phyloP scores from a whole-genome alignment of 805 yeast species.

The Sporopachydermia lactativora region DNA sequence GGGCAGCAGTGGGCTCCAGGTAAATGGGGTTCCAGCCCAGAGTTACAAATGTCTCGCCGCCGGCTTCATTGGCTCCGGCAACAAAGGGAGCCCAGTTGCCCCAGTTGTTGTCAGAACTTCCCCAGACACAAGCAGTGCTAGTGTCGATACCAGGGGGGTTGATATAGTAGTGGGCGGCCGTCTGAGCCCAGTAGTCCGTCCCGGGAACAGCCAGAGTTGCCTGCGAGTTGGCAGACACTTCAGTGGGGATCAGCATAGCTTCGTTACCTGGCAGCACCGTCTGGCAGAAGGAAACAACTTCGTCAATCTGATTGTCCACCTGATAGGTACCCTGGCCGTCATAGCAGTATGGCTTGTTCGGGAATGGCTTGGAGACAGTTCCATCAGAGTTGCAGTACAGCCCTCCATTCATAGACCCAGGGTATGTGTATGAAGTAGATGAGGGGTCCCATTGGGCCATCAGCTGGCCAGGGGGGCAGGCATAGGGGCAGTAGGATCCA shows the following conservation, averaged over 20 bases:
- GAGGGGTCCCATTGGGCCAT: slow-evolving; percentile 82
- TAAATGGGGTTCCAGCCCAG: slow-evolving; percentile 88
- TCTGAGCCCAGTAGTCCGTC: slow-evolving; percentile 68
- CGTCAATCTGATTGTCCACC: slow-evolving; percentile 35
- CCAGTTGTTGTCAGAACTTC: slow-evolving; percentile 44
- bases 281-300: slow-evolving; percentile 74
- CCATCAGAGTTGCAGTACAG: slow-evolving; percentile 65
- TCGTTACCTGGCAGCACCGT: slow-evolving; percentile 91
- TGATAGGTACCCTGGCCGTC: slow-evolving; percentile 74
- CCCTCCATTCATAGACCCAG: slow-evolving; percentile 75
- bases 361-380: slow-evolving; percentile 43
- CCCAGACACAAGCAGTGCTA: slow-evolving; percentile 78
- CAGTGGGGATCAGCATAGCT: slow-evolving; percentile 84
- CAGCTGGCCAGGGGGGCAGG: slow-evolving; percentile 78
- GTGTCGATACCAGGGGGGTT: slow-evolving; percentile 74
- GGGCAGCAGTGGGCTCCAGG: slow-evolving; percentile 42
- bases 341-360: slow-evolving; percentile 47
- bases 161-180: slow-evolving; percentile 78
- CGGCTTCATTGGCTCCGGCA: slow-evolving; percentile 80
- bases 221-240: slow-evolving; percentile 34
- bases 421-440: slow-evolving; percentile 61
- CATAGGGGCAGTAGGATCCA: slow-evolving; percentile 83
- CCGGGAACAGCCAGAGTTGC: slow-evolving; percentile 71
- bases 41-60: slow-evolving; percentile 63
- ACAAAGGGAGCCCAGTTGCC: slow-evolving; percentile 95